Evolutionary conservation across 1,284 basidiomycete genomes (phyloP).

Genomic region (Phlebopus sp.): DNA sequence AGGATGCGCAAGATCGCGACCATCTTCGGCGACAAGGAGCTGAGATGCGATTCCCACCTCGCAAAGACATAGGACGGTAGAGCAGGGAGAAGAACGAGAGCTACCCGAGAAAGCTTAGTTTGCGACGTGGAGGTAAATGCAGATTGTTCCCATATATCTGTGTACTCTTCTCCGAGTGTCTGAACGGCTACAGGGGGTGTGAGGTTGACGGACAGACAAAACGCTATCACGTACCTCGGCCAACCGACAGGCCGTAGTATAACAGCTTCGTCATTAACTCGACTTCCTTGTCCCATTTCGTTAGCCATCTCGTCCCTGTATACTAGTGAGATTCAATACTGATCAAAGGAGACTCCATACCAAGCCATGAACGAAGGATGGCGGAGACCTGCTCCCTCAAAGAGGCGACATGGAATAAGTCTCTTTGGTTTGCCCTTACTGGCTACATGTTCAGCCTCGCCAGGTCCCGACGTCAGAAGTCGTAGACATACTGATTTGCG

Average conservation of each 20-base stretch:
- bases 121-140: slow-evolving; percentile 38
- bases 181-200: slow-evolving; percentile 54
- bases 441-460: slow-evolving; percentile 4
- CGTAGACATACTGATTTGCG: slow-evolving; percentile 73
- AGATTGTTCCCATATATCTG: slow-evolving; percentile 77
- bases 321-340: slow-evolving; percentile 4
- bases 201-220: slow-evolving; percentile 6
- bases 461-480: not conserved
- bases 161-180: slow-evolving; percentile 90
- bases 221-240: slow-evolving; percentile 52
- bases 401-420: slow-evolving; percentile 73
- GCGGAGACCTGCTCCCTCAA: slow-evolving; percentile 76
- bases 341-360: slow-evolving; percentile 40
- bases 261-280: slow-evolving; percentile 68
- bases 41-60: slow-evolving; percentile 43
- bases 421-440: slow-evolving; percentile 74
- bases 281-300: slow-evolving; percentile 77
- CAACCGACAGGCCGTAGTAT: slow-evolving; percentile 78
- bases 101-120: slow-evolving; percentile 42
- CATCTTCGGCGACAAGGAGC: slow-evolving; percentile 33
- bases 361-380: slow-evolving; percentile 74
- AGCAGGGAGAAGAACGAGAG: slow-evolving; percentile 64
- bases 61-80: slow-evolving; percentile 60
- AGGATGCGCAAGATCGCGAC: slow-evolving; percentile 42
- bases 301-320: slow-evolving; percentile 85